Evolutionary conservation across 208 protist genomes (phyloP), one percentile per base, ranked within the genome.

Genomic region (Trypanosomatidae sp.): DNA sequence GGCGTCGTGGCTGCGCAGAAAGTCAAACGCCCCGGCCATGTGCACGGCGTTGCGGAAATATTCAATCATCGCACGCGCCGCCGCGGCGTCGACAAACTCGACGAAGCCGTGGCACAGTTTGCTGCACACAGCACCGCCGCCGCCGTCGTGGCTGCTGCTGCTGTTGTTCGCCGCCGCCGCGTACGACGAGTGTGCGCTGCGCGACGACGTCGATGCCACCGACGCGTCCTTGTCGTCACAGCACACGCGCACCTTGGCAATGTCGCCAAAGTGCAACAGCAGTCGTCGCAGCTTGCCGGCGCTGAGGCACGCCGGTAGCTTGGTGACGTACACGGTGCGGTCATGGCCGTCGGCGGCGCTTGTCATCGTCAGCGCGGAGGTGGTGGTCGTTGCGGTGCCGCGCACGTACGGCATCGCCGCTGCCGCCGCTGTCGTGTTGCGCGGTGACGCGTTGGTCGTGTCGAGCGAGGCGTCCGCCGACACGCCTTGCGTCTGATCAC

Each of bases 211-310:
- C 50, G 56, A 43, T n/a, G n/a, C n/a, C n/a, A n/a, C n/a, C n/a
- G n/a, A n/a, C n/a, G n/a, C n/a, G n/a, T 88, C 71, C 67, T 80
- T 83, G 23, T 88, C 78, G 41, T 83, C 73, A 28, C 63, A 54
- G 53, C 66, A 82, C 10, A 91, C 60, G 10, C 82, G 82, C 15
- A 91, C 82, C 56, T 91, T 91, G 35, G 77, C 82, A 45, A 91
- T 66, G 20, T 81, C 68, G n/a, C 82, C 82, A 45, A 87, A 91
- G 46, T 85, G 63, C 27, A 62, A 35, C 8, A 91, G 56, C 39
- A 91, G 61, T 19, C 74, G 73, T 22, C 73, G 72, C 39, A 87
- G 67, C 62, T 91, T 66, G 1, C 43, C 60, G 0, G 64, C 42
- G 7, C 56, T 73, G 26, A 91, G 55, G 45, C 55, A 61, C 2